Percentiles rank a stretch among this genome's conserved stretches.
These are phyloP conservation scores for Rhododendron kiyosumense DNA, from an alignment of 148 eudicot genomes.

Conservation along the genomic window DNA sequence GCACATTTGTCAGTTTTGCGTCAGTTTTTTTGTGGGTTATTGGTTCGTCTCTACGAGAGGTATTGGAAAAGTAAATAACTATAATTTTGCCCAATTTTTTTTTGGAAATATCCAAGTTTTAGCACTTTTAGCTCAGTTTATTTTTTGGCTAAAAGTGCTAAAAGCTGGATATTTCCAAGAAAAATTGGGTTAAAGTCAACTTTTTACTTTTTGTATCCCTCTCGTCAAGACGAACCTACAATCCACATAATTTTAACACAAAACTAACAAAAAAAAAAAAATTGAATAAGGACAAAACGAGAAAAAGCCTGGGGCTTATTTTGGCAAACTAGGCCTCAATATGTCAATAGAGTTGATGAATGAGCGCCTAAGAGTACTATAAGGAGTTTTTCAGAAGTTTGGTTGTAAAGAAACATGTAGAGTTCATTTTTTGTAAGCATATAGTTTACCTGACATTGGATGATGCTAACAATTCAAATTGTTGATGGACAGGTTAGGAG, in stretches of 20 bases:
- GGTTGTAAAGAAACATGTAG: not conserved
- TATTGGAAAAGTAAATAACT: too few relatives aligned
- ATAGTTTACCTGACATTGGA: not conserved
- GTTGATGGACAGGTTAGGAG: slow-evolving; percentile 51
- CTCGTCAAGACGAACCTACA: not conserved
- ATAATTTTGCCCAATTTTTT: too few relatives aligned
- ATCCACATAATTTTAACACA: too few relatives aligned
- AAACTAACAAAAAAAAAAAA: too few relatives aligned
- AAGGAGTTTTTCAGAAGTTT: not conserved
- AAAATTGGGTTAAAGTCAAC: not conserved
- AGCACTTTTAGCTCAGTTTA: too few relatives aligned
- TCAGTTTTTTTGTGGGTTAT: not conserved
- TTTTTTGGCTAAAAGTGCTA: too few relatives aligned
- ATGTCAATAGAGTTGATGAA: not conserved
- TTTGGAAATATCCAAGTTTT: too few relatives aligned
- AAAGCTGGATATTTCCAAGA: not conserved
- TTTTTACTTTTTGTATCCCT: not conserved
- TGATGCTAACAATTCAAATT: not conserved
- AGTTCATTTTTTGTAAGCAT: not conserved
- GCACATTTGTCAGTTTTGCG: not conserved
- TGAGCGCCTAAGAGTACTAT: not conserved
- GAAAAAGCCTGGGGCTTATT: too few relatives aligned
- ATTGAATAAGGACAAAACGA: too few relatives aligned
- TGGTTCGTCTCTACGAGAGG: not conserved
- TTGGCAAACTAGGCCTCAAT: too few relatives aligned